Base-by-base conservation (phyloP, 768 basidiomycete genomes). In the Tylopilus sp. region DNA sequence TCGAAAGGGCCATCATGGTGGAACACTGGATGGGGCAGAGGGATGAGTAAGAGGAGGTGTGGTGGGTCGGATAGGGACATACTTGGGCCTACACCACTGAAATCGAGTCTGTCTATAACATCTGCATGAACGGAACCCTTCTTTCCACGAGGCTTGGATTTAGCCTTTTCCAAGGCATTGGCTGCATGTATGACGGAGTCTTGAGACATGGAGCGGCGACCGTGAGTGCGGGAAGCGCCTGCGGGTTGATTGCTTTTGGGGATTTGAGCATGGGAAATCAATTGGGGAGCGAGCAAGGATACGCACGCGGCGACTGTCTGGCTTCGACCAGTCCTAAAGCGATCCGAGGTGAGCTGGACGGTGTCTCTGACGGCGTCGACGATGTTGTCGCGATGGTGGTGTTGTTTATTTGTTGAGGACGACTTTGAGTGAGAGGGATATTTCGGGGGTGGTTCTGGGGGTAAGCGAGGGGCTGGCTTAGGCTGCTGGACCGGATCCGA, bases 1-100 rank as follows among this genome's bases (percentile, higher is more conserved):
- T 94, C 91, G 66, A 93, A 94, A 12, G 91, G 91, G 26, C 91
- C 91, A 62, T 93, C 91, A 62, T 94, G 91, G 63, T 94, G 91
- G 71, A 93, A 89, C 82, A 89, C 91, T 93, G 57, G 25, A 22
- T 93, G 57, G 47, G 48, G 25, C 20, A 49, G 45, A 30, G 47
- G 18, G 38, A 42, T 50, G 53, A 51, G 41, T 28, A 10, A 31
- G 30, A 38, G 25, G 28, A 26, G 30, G 25, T 6, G 50, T 5
- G 33, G 23, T 18, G 11, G 42, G 22, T 20, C 12, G 43, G 43
- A 13, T 12, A 57, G 50, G 55, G 41, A 80, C 89, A 57, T 64
- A 91, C 91, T 89, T 50, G 86, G 81, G 9, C 89, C 90, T 38
- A 91, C 86, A 61, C 91, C 86, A 17, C 87, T 87, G 53, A 82